Base-by-base conservation (phyloP, 108 stramenopile genomes). In the Nannochloropsis gaditana region DNA sequence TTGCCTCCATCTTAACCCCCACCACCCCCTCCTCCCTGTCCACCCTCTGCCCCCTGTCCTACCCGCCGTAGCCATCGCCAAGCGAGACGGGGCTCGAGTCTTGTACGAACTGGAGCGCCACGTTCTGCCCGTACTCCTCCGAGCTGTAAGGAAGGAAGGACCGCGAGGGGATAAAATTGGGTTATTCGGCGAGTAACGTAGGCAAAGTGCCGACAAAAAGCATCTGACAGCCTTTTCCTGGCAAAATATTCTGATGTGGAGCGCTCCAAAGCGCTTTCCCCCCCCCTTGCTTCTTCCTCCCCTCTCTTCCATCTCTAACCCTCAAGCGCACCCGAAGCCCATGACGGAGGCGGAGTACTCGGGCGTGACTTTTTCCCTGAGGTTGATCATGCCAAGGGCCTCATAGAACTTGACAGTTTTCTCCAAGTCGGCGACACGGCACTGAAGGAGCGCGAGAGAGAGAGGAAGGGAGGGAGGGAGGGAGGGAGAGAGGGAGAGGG, bases 111-210 rank as follows among this genome's bases (percentile, higher is more conserved):
- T 50, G 47, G 47, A 50, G 47, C 11, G 11, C 47, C 47, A 50
- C 47, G 47, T 50, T 50, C 47, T 50, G 47, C 47, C 47, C 47
- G 47, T 11, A 50, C 47, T 50, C 47, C 47, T 50, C 47, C 47
- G 47, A 50, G 11, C 47, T 50, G 47, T 15, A 10, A 15, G 47
- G 47, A 15, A 50, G 47, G 47, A 15, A 50, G 47, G 47, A 50
- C 11, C 11, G 47, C 0, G 47, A 50, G 47, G 47, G 47, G 47
- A 15, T 50, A 0, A 50, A 15, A 50, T 11, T 50, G 47, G 31
- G 31, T 31, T 31, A 31, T 1, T 31, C 31, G 31, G 31, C 31
- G 31, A 31, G 31, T 31, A 31, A 31, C 31, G 31, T 31, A 31
- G 31, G 31, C 31, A 31, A 31, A 31, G 31, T 31, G 31, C 31